Base-by-base conservation (phyloP, 805 yeast genomes). In the Starmerella vaccinii region DNA sequence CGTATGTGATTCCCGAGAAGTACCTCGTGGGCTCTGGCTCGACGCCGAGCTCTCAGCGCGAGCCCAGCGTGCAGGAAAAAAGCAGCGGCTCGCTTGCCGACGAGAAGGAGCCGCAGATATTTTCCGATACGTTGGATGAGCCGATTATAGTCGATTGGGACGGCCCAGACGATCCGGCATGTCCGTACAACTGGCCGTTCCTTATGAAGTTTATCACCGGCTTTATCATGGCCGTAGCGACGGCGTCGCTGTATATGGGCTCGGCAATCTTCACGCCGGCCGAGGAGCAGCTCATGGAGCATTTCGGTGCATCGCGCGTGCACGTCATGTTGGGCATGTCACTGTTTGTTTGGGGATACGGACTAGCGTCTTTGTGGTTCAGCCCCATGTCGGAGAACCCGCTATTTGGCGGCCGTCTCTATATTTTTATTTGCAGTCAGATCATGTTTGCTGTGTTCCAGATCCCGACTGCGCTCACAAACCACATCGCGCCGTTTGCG, bases 181-280 rank as follows among this genome's bases (percentile, higher is more conserved):
- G 76, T 56, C 86, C 87, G 1, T 58, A 63, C 26, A 80, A 80
- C 59, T 81, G 86, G 85, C 69, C 78, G 0, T 16, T 59, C 0
- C 46, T 53, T 38, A 66, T 68, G 49, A 78, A 76, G 59, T 30
- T 61, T 2, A 46, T 74, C 24, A 66, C 74, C 40, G 63, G 71
- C 5, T 5, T 65, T 10, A 63, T 70, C 52, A 65, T 76, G 24
- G 68, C 75, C 57, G 39, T 76, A 12, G 63, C 77, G 49, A 73
- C 82, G 5, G 61, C 70, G n/a, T 66, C 78, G 1, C 76, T 76
- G 0, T 80, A 80, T 59, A 73, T 77, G 72, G 81, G 79, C 5
- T 72, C 84, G 0, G 76, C 83, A 3, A 72, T 78, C 26, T 76
- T 73, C 59, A 72, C 82, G 0, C 82, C 84, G 0, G 79, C 80